A percentile compares a stretch with the other conserved stretches of the same genome.
Evolutionary conservation across 495 filamentous ascomycete species (phyloP).

Genomic region (Jackrogersella multiformis): DNA sequence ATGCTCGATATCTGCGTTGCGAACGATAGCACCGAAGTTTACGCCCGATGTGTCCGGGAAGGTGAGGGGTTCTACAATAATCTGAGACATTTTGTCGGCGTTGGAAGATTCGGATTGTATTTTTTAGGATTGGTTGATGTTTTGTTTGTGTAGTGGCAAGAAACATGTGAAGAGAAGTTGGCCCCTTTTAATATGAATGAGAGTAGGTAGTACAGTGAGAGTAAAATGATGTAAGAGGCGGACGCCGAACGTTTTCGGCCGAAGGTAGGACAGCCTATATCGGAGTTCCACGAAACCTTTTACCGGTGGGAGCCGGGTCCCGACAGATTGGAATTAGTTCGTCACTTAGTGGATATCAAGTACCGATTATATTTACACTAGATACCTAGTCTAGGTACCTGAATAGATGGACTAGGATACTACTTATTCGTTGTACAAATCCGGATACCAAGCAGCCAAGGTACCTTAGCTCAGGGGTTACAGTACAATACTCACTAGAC

Average conservation of each 20-base stretch:
- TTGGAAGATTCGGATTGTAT: neutral
- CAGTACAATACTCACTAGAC: too few species aligned
- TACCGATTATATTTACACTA: conserved; percentile 1
- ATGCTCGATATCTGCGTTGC: conserved; percentile 66
- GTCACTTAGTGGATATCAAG: neutral
- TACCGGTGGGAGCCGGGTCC: conserved; percentile 2
- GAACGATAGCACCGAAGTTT: conserved; percentile 67
- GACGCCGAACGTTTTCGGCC: conserved; percentile 5
- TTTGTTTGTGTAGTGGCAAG: neutral
- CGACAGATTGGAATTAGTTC: neutral
- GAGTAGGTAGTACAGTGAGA: too few species aligned
- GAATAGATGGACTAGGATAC: too few species aligned
- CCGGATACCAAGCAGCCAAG: neutral
- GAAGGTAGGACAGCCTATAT: conserved; percentile 6
- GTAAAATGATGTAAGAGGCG: too few species aligned
- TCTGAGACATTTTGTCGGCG: conserved; percentile 22
- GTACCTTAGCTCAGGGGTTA: neutral
- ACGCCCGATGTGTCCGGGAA: conserved; percentile 55
- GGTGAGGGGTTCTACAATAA: conserved; percentile 52
- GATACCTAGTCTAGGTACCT: too few species aligned
- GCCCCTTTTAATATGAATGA: conserved; percentile 5
- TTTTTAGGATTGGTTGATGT: neutral
- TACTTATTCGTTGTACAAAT: neutral
- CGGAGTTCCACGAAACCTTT: conserved; percentile 3
- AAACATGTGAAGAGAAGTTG: neutral